Conservation (phyloP, 805 yeast species). For the Yarrowia sp. region DNA sequence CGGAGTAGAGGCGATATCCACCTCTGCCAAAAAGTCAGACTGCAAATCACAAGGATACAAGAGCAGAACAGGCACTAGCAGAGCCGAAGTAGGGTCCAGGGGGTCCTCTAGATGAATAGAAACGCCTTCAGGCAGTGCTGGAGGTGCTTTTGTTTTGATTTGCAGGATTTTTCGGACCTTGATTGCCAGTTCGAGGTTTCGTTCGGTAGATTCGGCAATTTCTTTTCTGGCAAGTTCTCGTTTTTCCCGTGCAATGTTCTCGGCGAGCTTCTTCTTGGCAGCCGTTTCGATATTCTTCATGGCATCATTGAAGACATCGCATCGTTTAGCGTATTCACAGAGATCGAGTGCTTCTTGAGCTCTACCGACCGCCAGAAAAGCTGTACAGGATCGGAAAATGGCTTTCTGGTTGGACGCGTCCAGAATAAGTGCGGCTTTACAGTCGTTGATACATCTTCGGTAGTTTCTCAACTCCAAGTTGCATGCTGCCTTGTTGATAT, state of each 20-base stretch:
- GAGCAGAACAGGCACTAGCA: conserved; percentile 76
- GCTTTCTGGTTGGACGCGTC: conserved; percentile 81
- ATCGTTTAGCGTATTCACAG: conserved; percentile 58
- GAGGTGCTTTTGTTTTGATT: conserved; percentile 52
- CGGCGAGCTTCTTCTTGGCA: conserved; percentile 42
- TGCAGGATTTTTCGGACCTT: conserved; percentile 55
- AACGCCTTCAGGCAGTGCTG: conserved; percentile 50
- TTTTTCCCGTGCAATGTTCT: conserved; percentile 31
- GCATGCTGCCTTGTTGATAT: conserved; percentile 85
- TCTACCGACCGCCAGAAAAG: conserved; percentile 65
- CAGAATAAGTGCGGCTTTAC: conserved; percentile 62
- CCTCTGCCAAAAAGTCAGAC: conserved; percentile 74
- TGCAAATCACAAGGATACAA: conserved; percentile 82
- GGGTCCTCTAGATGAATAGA: conserved; percentile 35
- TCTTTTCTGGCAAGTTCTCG: conserved; percentile 38
- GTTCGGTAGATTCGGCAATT: conserved; percentile 39
- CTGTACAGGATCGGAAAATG: conserved; percentile 77
- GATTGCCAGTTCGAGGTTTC: conserved; percentile 58
- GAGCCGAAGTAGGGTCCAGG: conserved; percentile 56
- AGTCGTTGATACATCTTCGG: conserved; percentile 82
- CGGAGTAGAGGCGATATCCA: conserved; percentile 70
- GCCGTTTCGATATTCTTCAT: conserved; percentile 47
- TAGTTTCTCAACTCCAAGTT: conserved; percentile 81
- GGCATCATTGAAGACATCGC: conserved; percentile 61
- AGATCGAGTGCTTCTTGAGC: conserved; percentile 71